Base-by-base conservation (phyloP, 1,139 yeast species). In the Hansenula lynferdii region DNA sequence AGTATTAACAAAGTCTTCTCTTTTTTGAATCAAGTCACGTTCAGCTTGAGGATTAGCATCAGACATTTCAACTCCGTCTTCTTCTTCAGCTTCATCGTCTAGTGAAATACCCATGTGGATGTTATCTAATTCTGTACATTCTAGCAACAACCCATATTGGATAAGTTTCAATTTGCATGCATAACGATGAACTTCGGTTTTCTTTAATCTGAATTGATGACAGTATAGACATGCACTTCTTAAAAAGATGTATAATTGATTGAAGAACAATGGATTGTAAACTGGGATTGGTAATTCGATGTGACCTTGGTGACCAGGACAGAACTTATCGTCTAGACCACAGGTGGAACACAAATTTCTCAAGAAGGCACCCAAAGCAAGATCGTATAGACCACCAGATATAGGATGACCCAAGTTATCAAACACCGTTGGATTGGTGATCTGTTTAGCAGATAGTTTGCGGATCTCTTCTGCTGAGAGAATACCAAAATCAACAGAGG, bases 291-390 rank as follows among this genome's bases (percentile, higher is more conserved):
- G 98, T 50, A 94, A 74, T 60, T 92, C 97, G 44, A 94, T 89
- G 62, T 94, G 98, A 43, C 99, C 99, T 65, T 87, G 89, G 62
- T 94, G 99, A 28, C 99, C 99, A 3, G 97, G 97, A 67, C 99
- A 94, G 56, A 78, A 83, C 57, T 85, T 80, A 53, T 92, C 97
- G 60, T 89, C 96, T 47, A 92, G 70, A 21, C 97, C 97, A 75
- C 99, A 94, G 3, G 98, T 92, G 22, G 94, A 74, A 75, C 99
- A 64, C 49, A 85, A 70, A 59, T 90, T 86, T 59, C 84, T 74
- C 48, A 87, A 70, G 57, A 89, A 92, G 1, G 98, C 98, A 51
- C 99, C 99, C 37, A 94, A 70, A 18, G 96, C 81, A 48, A 90
- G 75, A 64, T 94, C 99, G 55, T 94, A 94, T 34, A 94, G 71